Conservation (phyloP, 83 land plant genomes). For the Picea mariana region DNA sequence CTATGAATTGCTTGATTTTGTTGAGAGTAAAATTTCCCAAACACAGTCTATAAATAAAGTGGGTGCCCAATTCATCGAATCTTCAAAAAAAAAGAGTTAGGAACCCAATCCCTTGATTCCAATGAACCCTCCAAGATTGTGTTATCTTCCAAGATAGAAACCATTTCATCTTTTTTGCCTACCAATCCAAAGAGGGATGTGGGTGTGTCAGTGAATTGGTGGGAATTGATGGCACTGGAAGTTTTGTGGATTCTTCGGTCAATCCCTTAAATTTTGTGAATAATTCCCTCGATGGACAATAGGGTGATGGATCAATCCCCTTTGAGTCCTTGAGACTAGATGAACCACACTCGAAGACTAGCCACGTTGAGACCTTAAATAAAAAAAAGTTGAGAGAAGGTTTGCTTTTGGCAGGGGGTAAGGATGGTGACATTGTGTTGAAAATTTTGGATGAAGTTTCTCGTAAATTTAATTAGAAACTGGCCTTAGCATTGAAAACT, state of each 20-base stretch:
- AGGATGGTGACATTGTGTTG: not conserved
- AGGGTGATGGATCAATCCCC: not conserved
- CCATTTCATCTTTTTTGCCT: not conserved
- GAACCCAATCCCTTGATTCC: not conserved
- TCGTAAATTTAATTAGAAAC: slow-evolving; percentile 28
- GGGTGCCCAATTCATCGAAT: not conserved
- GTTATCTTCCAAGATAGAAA: not conserved
- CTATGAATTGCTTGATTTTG: slow-evolving; percentile 49
- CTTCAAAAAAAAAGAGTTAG: not conserved
- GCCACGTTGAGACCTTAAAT: not conserved
- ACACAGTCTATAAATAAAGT: not conserved
- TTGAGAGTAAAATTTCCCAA: slow-evolving; percentile 1
- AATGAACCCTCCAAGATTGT: too few species aligned
- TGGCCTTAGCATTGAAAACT: not conserved
- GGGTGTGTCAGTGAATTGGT: not conserved
- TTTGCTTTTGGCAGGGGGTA: not conserved
- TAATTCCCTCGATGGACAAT: not conserved
- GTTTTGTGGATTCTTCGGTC: not conserved
- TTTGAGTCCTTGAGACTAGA: slow-evolving; percentile 11
- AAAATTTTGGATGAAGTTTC: slow-evolving; percentile 28
- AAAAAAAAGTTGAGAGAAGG: not conserved
- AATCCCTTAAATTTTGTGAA: not conserved
- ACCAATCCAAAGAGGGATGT: not conserved
- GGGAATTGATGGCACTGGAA: not conserved
- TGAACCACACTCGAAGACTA: not conserved